These are phyloP conservation scores for Penicillium vulpinum DNA, from an alignment of 2,329 filamentous ascomycete species.

Conservation along the genomic window DNA sequence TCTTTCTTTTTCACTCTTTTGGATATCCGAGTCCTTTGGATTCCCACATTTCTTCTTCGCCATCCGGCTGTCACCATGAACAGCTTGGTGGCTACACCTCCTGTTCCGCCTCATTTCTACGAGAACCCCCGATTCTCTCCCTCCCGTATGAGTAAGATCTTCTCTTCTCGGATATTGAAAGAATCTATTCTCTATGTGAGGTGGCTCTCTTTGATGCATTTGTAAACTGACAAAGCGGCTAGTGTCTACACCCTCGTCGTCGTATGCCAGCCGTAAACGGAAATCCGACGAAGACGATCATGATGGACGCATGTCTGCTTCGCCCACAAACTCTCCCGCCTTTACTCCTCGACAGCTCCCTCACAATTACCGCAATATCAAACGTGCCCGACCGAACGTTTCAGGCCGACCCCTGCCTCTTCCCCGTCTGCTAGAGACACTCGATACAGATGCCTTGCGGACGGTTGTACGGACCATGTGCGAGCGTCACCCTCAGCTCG, in stretches of 20 bases:
- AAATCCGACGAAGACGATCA: slow-evolving; percentile 77
- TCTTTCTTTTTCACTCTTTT: slow-evolving; percentile 10
- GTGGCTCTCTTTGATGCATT: background rate
- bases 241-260: slow-evolving; percentile 43
- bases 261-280: slow-evolving; percentile 65
- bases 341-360: slow-evolving; percentile 67
- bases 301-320: slow-evolving; percentile 87
- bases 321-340: slow-evolving; percentile 78
- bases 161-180: slow-evolving; percentile 6
- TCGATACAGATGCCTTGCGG: slow-evolving; percentile 81
- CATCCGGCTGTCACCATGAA: slow-evolving; percentile 56
- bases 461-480: slow-evolving; percentile 87
- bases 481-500: slow-evolving; percentile 82
- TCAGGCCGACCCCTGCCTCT: slow-evolving; percentile 65
- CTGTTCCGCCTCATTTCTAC: slow-evolving; percentile 64
- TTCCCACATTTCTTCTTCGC: slow-evolving; percentile 15
- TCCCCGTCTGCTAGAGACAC: slow-evolving; percentile 85
- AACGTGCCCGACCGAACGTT: slow-evolving; percentile 67
- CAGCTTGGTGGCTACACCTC: slow-evolving; percentile 59
- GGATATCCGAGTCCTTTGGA: slow-evolving; percentile 3
- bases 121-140: slow-evolving; percentile 61
- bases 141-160: slow-evolving; percentile 57
- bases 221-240: slow-evolving; percentile 16
- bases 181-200: background rate
- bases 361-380: slow-evolving; percentile 63